These are phyloP conservation scores for Alternaria brassicae DNA, from an alignment of 2,329 filamentous ascomycete genomes.

Conservation along the genomic window DNA sequence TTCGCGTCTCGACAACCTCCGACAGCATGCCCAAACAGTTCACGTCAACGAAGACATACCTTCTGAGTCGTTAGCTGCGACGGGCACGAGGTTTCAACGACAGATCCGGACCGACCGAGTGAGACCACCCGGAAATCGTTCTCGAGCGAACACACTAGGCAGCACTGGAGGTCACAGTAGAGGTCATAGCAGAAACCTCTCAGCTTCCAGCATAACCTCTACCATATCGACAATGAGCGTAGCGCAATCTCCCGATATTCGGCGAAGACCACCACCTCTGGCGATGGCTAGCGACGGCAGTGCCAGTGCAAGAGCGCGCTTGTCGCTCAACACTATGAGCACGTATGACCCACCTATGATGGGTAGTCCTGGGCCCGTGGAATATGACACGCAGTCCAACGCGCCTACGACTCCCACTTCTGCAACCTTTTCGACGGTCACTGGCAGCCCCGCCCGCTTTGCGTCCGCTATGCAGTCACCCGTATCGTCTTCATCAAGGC, in stretches of 20 bases:
- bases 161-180: slow-evolving; percentile 74
- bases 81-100: slow-evolving; percentile 88
- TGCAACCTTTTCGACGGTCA: slow-evolving; percentile 77
- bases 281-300: slow-evolving; percentile 78
- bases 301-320: slow-evolving; percentile 64
- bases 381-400: slow-evolving; percentile 70
- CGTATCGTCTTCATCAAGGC: slow-evolving; percentile 70
- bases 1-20: slow-evolving; percentile 90
- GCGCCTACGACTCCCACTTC: slow-evolving; percentile 85
- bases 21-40: slow-evolving; percentile 96
- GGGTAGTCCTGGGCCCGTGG: slow-evolving; percentile 67
- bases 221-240: slow-evolving; percentile 72
- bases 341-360: slow-evolving; percentile 66
- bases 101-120: slow-evolving; percentile 89
- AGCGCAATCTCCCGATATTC: slow-evolving; percentile 54
- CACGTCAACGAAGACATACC: slow-evolving; percentile 98
- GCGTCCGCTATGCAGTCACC: slow-evolving; percentile 75
- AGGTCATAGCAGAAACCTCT: slow-evolving; percentile 84
- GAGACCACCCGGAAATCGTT: slow-evolving; percentile 73
- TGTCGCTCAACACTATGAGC: slow-evolving; percentile 66
- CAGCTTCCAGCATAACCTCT: slow-evolving; percentile 84
- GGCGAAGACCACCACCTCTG: slow-evolving; percentile 78
- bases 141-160: slow-evolving; percentile 78
- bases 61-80: slow-evolving; percentile 88
- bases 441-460: slow-evolving; percentile 76